Base-by-base conservation (phyloP, 2,329 filamentous ascomycete genomes). In the Aspergillus sp. region DNA sequence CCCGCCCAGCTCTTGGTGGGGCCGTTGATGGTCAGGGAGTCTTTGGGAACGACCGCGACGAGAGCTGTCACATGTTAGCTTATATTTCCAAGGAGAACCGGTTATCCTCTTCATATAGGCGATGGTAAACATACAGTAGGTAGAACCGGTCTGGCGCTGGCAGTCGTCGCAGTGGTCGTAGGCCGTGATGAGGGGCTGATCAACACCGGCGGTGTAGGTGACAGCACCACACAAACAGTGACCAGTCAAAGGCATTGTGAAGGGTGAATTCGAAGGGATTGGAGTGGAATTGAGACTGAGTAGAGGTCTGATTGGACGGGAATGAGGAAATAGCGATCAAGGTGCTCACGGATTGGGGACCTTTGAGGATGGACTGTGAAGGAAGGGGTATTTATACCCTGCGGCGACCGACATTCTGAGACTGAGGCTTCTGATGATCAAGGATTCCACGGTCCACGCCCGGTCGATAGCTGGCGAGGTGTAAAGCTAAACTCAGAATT, bases 141-240 rank as follows among this genome's bases (percentile, higher is more conserved):
- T 89, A 19, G 87, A 89, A 66, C 88, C 88, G 54, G 79, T 84
- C 79, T 90, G 88, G 72, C 88, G 87, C 78, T 90, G 88, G 83
- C 88, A 90, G 78, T 90, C 88, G 72, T 90, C 88, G 71, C 88
- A 90, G 81, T 90, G 88, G 73, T 90, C 89, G 75, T 90, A 90
- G 66, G 84, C 88, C 55, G 85, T 79, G 15, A 76, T 43, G 9
- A 74, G 63, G 11, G 80, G 77, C 17, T 64, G 62, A 19, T 80
- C 79, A 62, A 75, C 71, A 64, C 85, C 75, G 68, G 84, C 82
- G 72, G 83, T 83, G 83, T 92, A 93, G 73, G 88, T 90, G 78
- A 90, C 85, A 71, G 85, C 84, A 75, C 87, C 87, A 84, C 88
- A 90, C 66, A 90, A 87, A 75, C 88, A 90, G 83, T 90, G 87